A percentile compares a stretch with the other conserved stretches of the same genome.
Conservation (phyloP, 371 early-diverging fungal genomes). For the Umbelopsis sp. region DNA sequence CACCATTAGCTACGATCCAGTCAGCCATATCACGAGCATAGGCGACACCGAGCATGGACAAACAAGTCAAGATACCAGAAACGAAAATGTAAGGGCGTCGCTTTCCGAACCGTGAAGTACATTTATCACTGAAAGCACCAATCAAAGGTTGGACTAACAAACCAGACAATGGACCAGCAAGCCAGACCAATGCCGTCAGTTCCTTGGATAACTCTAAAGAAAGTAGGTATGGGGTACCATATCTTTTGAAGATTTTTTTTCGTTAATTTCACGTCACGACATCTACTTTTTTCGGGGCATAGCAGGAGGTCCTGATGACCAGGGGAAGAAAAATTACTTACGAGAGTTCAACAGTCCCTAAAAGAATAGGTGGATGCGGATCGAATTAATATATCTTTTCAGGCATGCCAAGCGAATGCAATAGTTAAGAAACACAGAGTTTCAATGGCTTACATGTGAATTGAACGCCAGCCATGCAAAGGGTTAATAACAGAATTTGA, state of each 20-base stretch:
- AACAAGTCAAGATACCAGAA: constrained; percentile 55
- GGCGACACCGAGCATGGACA: constrained; percentile 67
- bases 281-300: too few relatives aligned
- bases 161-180: constrained; percentile 83
- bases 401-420: neutral
- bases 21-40: constrained; percentile 61
- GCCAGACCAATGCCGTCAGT: constrained; percentile 73
- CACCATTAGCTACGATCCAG: constrained; percentile 23
- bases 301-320: too few relatives aligned
- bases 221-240: constrained; percentile 80
- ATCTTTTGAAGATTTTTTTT: constrained; percentile 34
- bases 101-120: constrained; percentile 55
- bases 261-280: too few relatives aligned
- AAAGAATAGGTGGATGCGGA: neutral
- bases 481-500: constrained; percentile 52
- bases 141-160: constrained; percentile 51
- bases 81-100: constrained; percentile 59
- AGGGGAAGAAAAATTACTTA: constrained; percentile 30
- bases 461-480: constrained; percentile 69
- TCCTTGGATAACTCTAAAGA: constrained; percentile 69
- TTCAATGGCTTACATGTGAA: constrained; percentile 57
- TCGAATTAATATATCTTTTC: neutral
- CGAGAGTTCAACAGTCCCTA: constrained; percentile 62
- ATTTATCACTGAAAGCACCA: constrained; percentile 63
- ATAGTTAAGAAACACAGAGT: constrained; percentile 16